Evolutionary conservation across 257 asterid genomes (phyloP).

Genomic region (Leonotis leonurus): DNA sequence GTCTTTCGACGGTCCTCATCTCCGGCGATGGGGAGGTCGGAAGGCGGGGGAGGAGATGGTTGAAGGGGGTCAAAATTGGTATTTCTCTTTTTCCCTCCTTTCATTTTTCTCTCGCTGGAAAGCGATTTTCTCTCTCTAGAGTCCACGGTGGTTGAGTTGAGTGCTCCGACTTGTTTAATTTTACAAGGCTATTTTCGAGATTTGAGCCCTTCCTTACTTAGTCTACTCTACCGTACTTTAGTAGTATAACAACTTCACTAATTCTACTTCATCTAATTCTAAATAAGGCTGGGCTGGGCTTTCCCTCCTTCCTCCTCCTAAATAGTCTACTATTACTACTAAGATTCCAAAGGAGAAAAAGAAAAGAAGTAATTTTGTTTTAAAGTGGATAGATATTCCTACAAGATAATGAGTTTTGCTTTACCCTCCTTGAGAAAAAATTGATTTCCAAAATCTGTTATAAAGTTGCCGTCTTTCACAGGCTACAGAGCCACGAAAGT

Average conservation of each 20-base stretch:
- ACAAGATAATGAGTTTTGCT: no score
- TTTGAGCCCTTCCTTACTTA: neutral
- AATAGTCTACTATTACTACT: no score
- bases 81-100: slow-evolving; percentile 34
- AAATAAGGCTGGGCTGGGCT: no score
- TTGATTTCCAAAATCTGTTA: neutral
- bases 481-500: neutral
- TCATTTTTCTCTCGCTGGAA: slow-evolving; percentile 26
- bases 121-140: slow-evolving; percentile 18
- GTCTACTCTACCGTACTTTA: no score
- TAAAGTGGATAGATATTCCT: no score
- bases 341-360: no score
- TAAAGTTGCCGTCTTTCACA: neutral
- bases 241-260: no score
- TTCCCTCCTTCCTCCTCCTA: no score
- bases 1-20: slow-evolving; percentile 11
- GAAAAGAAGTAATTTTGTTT: no score
- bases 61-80: slow-evolving; percentile 25
- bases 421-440: no score
- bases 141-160: slow-evolving; percentile 11
- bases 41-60: slow-evolving; percentile 16
- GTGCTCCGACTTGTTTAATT: slow-evolving; percentile 10
- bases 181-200: slow-evolving; percentile 18
- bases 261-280: no score
- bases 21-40: slow-evolving; percentile 13